These are phyloP conservation scores for Penicillium janthinellum DNA, from an alignment of 2,329 filamentous ascomycete species.

Conservation along the genomic window DNA sequence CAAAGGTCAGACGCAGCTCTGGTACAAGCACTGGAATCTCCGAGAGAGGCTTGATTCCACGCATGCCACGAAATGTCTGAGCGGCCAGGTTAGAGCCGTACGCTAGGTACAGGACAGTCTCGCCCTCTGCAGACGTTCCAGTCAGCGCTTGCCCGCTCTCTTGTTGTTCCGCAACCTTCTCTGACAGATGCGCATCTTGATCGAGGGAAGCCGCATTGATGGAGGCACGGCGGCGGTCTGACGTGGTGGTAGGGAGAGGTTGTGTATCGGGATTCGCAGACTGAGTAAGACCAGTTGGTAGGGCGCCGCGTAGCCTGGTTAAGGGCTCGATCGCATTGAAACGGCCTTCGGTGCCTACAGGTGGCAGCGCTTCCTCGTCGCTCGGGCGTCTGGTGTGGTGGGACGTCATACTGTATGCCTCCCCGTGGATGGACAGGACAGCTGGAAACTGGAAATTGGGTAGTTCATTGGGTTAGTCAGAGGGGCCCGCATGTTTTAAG, in stretches of 20 bases:
- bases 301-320: conserved; percentile 13
- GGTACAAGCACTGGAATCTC: conserved; percentile 82
- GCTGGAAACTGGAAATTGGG: conserved; percentile 1
- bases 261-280: conserved; percentile 3
- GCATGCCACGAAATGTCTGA: conserved; percentile 74
- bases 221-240: conserved; percentile 20
- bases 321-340: conserved; percentile 21
- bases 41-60: conserved; percentile 79
- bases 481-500: conserved; percentile 2
- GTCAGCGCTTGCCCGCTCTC: conserved; percentile 15
- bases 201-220: conserved; percentile 18
- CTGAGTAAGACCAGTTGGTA: conserved; percentile 1
- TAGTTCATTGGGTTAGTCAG: conserved; percentile 10
- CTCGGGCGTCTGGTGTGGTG: neutral
- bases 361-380: conserved; percentile 9
- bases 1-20: conserved; percentile 75
- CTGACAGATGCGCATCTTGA: conserved; percentile 20
- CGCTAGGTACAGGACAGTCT: conserved; percentile 75
- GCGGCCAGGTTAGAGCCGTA: conserved; percentile 89
- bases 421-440: neutral
- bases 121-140: conserved; percentile 13
- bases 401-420: conserved; percentile 10
- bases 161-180: conserved; percentile 21
- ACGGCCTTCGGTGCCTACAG: conserved; percentile 4
- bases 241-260: conserved; percentile 19